Percentiles rank a stretch among this genome's conserved stretches.
Evolutionary conservation across 257 asterid genomes (phyloP).

Genomic region (Buddleja alternifolia): DNA sequence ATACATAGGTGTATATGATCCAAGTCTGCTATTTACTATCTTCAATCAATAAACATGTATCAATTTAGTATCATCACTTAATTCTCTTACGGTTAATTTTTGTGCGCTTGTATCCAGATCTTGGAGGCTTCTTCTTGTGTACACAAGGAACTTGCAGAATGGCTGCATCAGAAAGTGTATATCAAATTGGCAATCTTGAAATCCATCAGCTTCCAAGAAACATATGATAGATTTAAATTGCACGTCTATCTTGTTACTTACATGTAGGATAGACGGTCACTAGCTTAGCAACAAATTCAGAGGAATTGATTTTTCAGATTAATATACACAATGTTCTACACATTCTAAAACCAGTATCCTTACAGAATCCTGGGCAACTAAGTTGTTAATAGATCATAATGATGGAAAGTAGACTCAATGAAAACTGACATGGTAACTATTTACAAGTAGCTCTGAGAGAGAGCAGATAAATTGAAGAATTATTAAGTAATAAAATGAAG

Average conservation of each 20-base stretch:
- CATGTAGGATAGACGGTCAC: conserved; percentile 7
- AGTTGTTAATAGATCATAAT: too few relatives aligned
- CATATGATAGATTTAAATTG: conserved; percentile 17
- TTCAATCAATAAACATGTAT: conserved; percentile 25
- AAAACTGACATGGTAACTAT: too few relatives aligned
- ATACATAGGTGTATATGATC: too few relatives aligned
- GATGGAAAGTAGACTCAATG: too few relatives aligned
- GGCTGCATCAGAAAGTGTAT: conserved; percentile 63
- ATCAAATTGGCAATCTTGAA: conserved; percentile 43
- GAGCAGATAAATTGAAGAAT: too few relatives aligned
- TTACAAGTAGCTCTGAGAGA: too few relatives aligned
- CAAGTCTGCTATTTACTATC: background rate
- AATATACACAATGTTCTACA: conserved; percentile 5
- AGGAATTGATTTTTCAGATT: conserved; percentile 4
- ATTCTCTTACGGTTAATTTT: conserved; percentile 77
- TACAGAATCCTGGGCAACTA: too few relatives aligned
- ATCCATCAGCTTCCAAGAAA: conserved; percentile 21
- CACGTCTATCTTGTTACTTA: too few relatives aligned
- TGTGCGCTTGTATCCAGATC: conserved; percentile 82
- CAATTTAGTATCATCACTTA: conserved; percentile 2
- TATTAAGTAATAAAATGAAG: too few relatives aligned
- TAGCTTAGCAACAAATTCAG: conserved; percentile 18
- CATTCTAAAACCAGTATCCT: too few relatives aligned
- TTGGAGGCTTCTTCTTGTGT: conserved; percentile 81
- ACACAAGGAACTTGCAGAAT: conserved; percentile 87